These are phyloP conservation scores for Fomitiporia mediterranea DNA, from an alignment of 1,284 basidiomycete genomes.

Conservation along the genomic window DNA sequence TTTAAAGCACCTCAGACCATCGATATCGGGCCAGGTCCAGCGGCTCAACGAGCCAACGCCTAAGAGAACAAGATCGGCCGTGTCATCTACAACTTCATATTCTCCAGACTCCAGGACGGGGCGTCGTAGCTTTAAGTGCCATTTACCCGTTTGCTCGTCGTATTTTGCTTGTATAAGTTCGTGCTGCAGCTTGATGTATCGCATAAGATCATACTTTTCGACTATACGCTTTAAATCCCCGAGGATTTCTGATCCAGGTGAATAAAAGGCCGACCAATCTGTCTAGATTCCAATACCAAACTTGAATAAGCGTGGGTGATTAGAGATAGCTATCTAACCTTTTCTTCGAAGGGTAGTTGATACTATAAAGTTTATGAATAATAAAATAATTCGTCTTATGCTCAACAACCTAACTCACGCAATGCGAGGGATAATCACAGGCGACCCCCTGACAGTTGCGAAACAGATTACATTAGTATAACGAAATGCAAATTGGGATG, in stretches of 20 bases:
- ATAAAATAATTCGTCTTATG: background rate
- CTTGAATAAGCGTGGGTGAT: background rate
- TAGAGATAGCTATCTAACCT: constrained; percentile 39
- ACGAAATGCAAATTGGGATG: too few species aligned
- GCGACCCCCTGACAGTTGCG: too few species aligned
- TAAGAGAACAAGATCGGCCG: constrained; percentile 48
- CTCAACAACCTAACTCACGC: constrained; percentile 30
- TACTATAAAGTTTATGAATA: constrained; percentile 37
- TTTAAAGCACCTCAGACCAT: constrained; percentile 46
- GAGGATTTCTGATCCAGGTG: constrained; percentile 53
- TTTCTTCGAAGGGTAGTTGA: constrained; percentile 52
- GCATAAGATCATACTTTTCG: constrained; percentile 52
- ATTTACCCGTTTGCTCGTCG: constrained; percentile 46
- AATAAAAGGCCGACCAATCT: constrained; percentile 58
- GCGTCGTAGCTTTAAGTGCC: constrained; percentile 48
- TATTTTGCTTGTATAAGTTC: constrained; percentile 47
- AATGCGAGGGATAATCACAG: constrained; percentile 54
- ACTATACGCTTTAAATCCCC: constrained; percentile 49
- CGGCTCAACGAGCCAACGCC: constrained; percentile 46
- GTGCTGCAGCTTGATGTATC: constrained; percentile 51
- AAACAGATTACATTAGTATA: too few species aligned
- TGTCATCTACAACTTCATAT: constrained; percentile 45
- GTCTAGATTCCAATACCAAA: constrained; percentile 31
- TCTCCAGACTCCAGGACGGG: constrained; percentile 25
- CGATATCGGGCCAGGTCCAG: constrained; percentile 58